Base-by-base conservation (phyloP, 352 stramenopile species). In the Phytophthora nicotianae region DNA sequence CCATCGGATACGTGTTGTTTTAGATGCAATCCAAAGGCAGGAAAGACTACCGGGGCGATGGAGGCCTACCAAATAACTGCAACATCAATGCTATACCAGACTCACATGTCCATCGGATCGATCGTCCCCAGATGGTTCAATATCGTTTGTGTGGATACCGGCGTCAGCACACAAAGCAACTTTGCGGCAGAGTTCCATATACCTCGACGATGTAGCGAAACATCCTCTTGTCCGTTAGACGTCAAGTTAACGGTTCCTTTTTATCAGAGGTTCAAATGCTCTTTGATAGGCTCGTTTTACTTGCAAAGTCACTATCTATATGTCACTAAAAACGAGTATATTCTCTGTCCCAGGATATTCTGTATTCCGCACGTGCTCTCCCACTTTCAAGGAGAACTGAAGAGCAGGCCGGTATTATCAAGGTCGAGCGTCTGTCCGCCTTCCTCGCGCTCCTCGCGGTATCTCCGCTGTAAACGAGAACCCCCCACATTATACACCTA, bases 1-100 rank as follows among this genome's bases (percentile, higher is more conserved):
- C 83, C n/a, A 78, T 93, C 61, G 83, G 68, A 16, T 95, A 95
- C 75, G 70, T 90, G 47, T 58, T 93, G 54, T 87, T 89, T 60
- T 69, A 67, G 50, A 70, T 14, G 21, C 24, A 19, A 50, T 41
- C 16, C 37, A 26, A n/a, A 21, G 29, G 27, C 20, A 52, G 38
- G 37, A 27, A 13, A 38, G 23, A 62, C 47, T 38, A 27, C 40
- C 19, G 45, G 43, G n/a, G 13, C 37, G 37, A 43, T 35, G 38
- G 33, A 49, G 41, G 16, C 46, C 23, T 20, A 46, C 32, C 24
- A 20, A 60, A 53, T 65, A 69, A 64, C 20, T 64, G 51, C 58
- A 64, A 64, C 40, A 61, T 62, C 48, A 62, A 69, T 67, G 58
- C 58, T 63, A 66, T 62, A 45, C 43, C 43, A 50, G 32, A 58